Evolutionary conservation across 805 yeast species (phyloP), one percentile per base, ranked within the genome.

Genomic region (Cyberlindnera mycetangii): DNA sequence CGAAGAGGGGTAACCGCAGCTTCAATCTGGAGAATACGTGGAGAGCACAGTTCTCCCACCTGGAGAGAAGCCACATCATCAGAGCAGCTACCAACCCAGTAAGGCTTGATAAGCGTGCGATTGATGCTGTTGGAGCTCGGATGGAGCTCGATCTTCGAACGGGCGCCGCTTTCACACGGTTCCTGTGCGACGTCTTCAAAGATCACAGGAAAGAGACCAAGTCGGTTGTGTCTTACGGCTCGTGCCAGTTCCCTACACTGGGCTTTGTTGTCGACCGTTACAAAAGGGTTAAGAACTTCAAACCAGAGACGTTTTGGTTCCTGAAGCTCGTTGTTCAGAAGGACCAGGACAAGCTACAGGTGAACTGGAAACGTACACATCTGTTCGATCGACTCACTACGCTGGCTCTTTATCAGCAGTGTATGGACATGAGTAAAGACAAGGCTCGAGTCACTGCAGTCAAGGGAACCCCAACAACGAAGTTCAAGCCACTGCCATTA

Each of bases 221-320:
- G 24, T 37, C 21, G 12, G 44, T 48, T 3, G 67, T 70, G 5
- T 89, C 96, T 1, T 93, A 90, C 62, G 99, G 99, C 2, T 67
- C 85, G 3, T 93, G 99, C 60, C 99, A 93, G 61, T 93, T 93
- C 56, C 99, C 99, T 2, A 92, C 99, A 0, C 69, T 93, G 41
- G 98, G 99, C 3, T 93, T 93, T 65, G 90, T 93, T 0, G 98
- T 93, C 10, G 99, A 93, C 58, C 70, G 99, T 47, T 89, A 81
- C 60, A 79, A 81, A 45, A 71, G 96, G 45, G 85, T 85, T 27
- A 76, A 79, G 55, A 69, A 71, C 49, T 93, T 92, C 64, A 67
- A 72, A 6, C 76, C 88, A 0, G 98, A 93, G 60, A 74, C 74
- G 7, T 90, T 88, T 59, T 93, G 97, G 97, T 71, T 65, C 51